phyloP scores from a whole-genome alignment of 169 alveolate species.

The Plasmodium malariae region DNA sequence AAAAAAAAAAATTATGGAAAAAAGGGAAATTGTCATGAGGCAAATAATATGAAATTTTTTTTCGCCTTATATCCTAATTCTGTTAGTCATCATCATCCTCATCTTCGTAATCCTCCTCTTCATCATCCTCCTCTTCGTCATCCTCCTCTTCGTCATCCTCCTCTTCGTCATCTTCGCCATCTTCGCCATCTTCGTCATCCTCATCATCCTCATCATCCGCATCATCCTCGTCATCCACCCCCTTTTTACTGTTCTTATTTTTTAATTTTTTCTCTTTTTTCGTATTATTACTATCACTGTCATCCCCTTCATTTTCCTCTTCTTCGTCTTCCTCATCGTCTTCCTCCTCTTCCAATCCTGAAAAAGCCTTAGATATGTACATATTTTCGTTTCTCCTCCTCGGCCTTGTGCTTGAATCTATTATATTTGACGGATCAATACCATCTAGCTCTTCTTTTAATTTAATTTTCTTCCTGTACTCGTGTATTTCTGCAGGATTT shows the following conservation, averaged over 20 bases:
- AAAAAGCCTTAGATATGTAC: conserved; percentile 12
- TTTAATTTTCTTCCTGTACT: conserved; percentile 45
- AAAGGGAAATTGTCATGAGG: background rate
- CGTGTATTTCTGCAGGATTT: conserved; percentile 60
- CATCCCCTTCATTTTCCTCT: conserved; percentile 16
- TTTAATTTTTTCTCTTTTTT: background rate
- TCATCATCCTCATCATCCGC: background rate
- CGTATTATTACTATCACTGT: background rate
- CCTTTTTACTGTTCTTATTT: background rate
- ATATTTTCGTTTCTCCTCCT: conserved; percentile 61
- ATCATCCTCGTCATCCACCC: background rate
- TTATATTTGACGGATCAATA: conserved; percentile 67
- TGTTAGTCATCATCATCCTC: conserved; percentile 24
- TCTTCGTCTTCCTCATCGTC: conserved; percentile 31
- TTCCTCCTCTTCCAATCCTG: conserved; percentile 47
- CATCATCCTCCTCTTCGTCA: background rate
- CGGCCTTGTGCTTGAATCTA: conserved; percentile 63
- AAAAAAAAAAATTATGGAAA: background rate
- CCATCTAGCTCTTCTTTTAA: conserved; percentile 74
- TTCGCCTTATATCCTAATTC: conserved; percentile 11
- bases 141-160: conserved; percentile 9
- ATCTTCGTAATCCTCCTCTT: conserved; percentile 2
- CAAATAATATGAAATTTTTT: too few species aligned
- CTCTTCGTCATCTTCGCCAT: conserved; percentile 13
- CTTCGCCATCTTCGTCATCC: conserved; percentile 8